Evolutionary conservation across 257 asterid species (phyloP).

Genomic region (Rhazya stricta): DNA sequence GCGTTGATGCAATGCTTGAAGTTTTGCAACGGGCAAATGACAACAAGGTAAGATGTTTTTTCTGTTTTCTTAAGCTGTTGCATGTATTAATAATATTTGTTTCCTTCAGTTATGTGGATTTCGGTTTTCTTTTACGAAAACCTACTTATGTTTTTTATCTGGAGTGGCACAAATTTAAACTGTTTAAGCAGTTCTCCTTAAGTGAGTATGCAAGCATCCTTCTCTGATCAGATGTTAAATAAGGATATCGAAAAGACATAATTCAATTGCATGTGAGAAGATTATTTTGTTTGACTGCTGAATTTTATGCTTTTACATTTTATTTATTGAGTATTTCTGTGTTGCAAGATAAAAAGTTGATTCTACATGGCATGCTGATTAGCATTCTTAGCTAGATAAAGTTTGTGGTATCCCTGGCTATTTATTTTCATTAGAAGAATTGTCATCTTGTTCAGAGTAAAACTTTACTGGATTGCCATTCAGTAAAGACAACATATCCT

Average conservation of each 20-base stretch:
- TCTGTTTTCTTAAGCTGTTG: conserved; percentile 5
- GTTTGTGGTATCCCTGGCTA: background rate
- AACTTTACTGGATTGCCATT: background rate
- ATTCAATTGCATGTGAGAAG: background rate
- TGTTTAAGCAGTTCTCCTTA: too few species aligned
- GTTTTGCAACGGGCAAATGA: conserved; percentile 57
- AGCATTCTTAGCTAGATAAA: too few species aligned
- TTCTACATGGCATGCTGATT: background rate
- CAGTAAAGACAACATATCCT: background rate
- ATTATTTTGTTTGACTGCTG: background rate
- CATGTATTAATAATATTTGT: background rate
- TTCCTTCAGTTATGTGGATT: background rate
- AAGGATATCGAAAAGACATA: background rate
- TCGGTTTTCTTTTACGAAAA: background rate
- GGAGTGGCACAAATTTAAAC: background rate
- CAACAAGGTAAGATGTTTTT: conserved; percentile 38
- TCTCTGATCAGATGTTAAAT: background rate
- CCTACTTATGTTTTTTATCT: background rate
- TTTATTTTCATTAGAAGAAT: background rate
- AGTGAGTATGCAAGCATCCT: background rate
- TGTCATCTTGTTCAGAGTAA: background rate
- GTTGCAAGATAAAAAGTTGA: background rate
- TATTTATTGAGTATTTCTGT: background rate
- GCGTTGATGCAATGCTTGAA: conserved; percentile 86
- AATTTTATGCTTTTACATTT: background rate